Base-by-base conservation (phyloP, 176 grass and related monocot species). In the Echinochloa phyllopogon region DNA sequence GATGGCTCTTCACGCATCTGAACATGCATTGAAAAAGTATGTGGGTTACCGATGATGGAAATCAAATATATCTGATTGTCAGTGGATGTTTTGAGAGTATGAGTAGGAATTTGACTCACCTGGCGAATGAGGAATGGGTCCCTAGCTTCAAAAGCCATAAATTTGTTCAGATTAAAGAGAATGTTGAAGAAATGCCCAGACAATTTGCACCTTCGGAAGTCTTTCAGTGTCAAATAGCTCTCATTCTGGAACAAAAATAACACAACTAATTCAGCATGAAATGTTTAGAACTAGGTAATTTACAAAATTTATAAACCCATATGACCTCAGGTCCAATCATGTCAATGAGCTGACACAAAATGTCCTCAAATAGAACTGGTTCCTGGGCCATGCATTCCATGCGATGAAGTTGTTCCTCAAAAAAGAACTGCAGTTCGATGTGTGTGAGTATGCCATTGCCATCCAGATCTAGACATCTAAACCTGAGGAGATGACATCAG, bases 301-400 rank as follows among this genome's bases (percentile, higher is more conserved):
- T 6, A 42, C 9, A 85, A 59, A 87, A 77, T 40, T 51, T 40
- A 82, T 40, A 83, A 86, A 69, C 12, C 52, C 58, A 88, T 23
- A n/a, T 63, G 45, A 98, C 96, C 96, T 98, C 91, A 69, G 91
- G 85, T 81, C 89, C 86, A 88, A 95, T 90, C 96, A 95, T 95
- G 87, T 98, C 96, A 64, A 98, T 90, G 52, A 98, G 90, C 75
- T 98, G 96, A 57, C 96, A 95, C 41, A 98, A 77, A 58, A 98
- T 95, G 83, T 98, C 96, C 83, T 95, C 93, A 78, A 94, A 98
- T 41, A 95, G 80, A 73, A 95, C 93, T 80, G 96, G 93, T 82
- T 98, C 96, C 72, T 98, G 93, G 67, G 96, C 88, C 96, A 98
- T 95, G 77, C 96, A 98, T 64, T 98, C 96, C 93, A 98, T 94